Percentiles rank a stretch among this genome's conserved stretches.
These are phyloP conservation scores for Fusarium proliferatum DNA, from an alignment of 2,329 filamentous ascomycete species.

Conservation along the genomic window DNA sequence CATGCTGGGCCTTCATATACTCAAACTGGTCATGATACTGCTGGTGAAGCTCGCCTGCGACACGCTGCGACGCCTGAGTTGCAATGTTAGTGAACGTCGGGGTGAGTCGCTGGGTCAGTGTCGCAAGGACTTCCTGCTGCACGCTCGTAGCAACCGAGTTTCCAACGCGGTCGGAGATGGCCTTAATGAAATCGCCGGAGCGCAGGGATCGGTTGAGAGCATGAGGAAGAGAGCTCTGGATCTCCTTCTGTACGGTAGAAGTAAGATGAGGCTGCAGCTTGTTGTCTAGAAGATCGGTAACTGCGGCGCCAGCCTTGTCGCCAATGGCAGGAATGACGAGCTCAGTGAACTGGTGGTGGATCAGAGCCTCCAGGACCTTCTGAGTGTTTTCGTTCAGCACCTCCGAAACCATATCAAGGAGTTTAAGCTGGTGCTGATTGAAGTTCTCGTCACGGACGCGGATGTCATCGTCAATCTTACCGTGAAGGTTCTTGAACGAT, in stretches of 20 bases:
- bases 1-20: constrained; percentile 62
- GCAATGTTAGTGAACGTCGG: constrained; percentile 75
- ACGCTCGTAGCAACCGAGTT: constrained; percentile 74
- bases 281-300: constrained; percentile 77
- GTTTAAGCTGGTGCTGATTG: constrained; percentile 62
- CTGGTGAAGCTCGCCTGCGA: constrained; percentile 75
- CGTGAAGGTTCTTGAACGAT: constrained; percentile 70
- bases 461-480: constrained; percentile 74
- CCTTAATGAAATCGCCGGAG: constrained; percentile 77
- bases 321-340: constrained; percentile 81
- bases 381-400: constrained; percentile 73
- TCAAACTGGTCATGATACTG: constrained; percentile 64
- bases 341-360: constrained; percentile 79
- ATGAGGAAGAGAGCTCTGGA: constrained; percentile 77
- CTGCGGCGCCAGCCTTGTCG: constrained; percentile 72
- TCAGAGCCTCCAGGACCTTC: constrained; percentile 80
- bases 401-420: constrained; percentile 68
- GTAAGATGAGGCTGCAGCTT: constrained; percentile 75
- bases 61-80: constrained; percentile 73
- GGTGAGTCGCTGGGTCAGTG: constrained; percentile 71
- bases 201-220: constrained; percentile 67
- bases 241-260: constrained; percentile 76
- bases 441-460: constrained; percentile 63
- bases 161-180: constrained; percentile 75
- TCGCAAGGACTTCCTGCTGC: constrained; percentile 73